phyloP scores from a whole-genome alignment of 106 monocot species.

The Dendrobium chrysotoxum region DNA sequence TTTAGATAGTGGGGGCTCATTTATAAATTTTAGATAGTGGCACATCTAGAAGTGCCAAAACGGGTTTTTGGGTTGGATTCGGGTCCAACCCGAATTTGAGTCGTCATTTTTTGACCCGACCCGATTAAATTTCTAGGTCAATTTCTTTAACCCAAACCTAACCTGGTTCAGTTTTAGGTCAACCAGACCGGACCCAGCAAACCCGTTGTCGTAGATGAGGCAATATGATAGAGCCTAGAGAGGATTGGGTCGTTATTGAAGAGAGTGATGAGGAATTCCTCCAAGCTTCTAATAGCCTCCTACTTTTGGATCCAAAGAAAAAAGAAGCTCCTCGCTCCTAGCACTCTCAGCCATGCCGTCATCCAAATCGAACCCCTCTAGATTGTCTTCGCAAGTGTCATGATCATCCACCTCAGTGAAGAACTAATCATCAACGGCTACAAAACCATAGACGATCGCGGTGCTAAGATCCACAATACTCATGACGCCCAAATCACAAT shows the following conservation, averaged over 20 bases:
- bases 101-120: no score
- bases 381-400: constrained; percentile 27
- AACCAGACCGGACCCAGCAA: no score
- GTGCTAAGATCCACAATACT: constrained; percentile 34
- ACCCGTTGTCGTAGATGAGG: constrained; percentile 27
- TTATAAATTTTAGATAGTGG: no score
- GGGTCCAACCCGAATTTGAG: no score
- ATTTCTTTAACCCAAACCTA: no score
- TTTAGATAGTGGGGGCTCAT: no score
- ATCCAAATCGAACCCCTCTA: constrained; percentile 24
- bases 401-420: constrained; percentile 42
- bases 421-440: constrained; percentile 44
- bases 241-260: constrained; percentile 16
- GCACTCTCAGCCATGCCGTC: constrained; percentile 16
- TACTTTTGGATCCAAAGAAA: constrained; percentile 47
- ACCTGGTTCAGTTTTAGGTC: no score
- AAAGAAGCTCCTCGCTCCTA: constrained; percentile 38
- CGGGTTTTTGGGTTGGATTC: no score
- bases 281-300: constrained; percentile 46
- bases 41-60: no score
- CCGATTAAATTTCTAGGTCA: no score
- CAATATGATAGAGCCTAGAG: constrained; percentile 37
- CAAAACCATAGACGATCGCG: constrained; percentile 54
- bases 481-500: constrained; percentile 15
- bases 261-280: constrained; percentile 46